Base-by-base conservation (phyloP, 352 stramenopile genomes). In the Sclerospora graminicola region DNA sequence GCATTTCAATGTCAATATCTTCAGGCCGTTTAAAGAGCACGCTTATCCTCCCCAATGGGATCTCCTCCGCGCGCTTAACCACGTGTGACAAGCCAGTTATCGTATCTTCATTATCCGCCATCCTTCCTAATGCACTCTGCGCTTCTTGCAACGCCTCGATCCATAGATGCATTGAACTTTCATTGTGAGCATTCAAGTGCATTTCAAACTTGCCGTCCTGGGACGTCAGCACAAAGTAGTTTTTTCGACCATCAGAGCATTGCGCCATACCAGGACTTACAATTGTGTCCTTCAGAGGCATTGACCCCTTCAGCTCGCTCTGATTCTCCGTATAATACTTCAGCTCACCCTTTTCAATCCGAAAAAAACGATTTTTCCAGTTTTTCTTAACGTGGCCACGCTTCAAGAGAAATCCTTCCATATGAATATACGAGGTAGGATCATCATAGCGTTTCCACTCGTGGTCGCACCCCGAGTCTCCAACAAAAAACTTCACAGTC, bases 311-410 rank as follows among this genome's bases (percentile, higher is more conserved):
- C 4, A 84, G 41, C 24, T 79, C 62, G 9, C 80, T 74, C 32
- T 87, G 66, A 41, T 85, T 83, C 52, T 89, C 73, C 6, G 78
- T 88, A 54, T 88, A 93, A 48, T 93, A 93, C 23, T 70, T 59
- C 43, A 93, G 47, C 24, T 91, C 63, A 5, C 76, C 75, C 34
- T 74, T 70, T 57, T 93, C 79, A 47, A 93, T 84, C 28, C 77
- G 77, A 51, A 93, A 93, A 48, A 88, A 93, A 8, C 82, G 74
- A 41, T 89, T 90, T 60, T 87, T 88, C 82, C 82, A 93, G 54
- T 75, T 93, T 52, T 89, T 93, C 51, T 88, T 84, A 1, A 90
- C 53, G 32, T 92, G 81, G 0, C 82, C 82, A 14, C 82, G 74
- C 47, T 93, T 93, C 13, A 84, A 51, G 41, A 93, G 39, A 35